These are phyloP conservation scores for Trichoderma gracile DNA, from an alignment of 2,329 filamentous ascomycete genomes.

Conservation along the genomic window DNA sequence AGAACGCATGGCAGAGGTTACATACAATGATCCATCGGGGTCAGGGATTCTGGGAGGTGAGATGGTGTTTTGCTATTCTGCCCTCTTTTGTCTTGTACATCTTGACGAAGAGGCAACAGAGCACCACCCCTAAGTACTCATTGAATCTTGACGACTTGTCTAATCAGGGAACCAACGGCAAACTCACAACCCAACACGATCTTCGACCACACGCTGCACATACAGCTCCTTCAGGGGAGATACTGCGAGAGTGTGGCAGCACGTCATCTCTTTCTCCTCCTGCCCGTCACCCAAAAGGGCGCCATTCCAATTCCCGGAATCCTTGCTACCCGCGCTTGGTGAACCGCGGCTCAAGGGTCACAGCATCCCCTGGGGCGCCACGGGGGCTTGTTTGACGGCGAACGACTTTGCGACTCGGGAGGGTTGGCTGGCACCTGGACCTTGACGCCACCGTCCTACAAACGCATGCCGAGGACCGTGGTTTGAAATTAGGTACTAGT, in stretches of 20 bases:
- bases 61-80: too few relatives aligned
- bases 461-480: not conserved
- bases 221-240: not conserved
- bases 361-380: not conserved
- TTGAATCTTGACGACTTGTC: not conserved
- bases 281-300: not conserved
- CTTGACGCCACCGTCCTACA: conserved; percentile 19
- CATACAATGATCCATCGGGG: not conserved
- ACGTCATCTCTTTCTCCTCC: not conserved
- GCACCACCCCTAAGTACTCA: too few relatives aligned
- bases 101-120: too few relatives aligned
- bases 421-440: conserved; percentile 5
- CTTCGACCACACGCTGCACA: not conserved
- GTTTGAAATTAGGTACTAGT: not conserved
- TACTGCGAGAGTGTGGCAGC: not conserved
- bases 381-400: conserved; percentile 8
- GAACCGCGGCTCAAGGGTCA: not conserved
- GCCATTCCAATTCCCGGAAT: not conserved
- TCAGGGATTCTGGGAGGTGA: too few relatives aligned
- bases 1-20: not conserved
- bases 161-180: not conserved
- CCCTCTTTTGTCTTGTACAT: too few relatives aligned
- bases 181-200: not conserved
- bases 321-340: not conserved
- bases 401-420: conserved; percentile 10